Percentiles rank a stretch among this genome's conserved stretches.
These are phyloP conservation scores for Ophiostoma sp. DNA, from an alignment of 2,329 filamentous ascomycete species.

Conservation along the genomic window DNA sequence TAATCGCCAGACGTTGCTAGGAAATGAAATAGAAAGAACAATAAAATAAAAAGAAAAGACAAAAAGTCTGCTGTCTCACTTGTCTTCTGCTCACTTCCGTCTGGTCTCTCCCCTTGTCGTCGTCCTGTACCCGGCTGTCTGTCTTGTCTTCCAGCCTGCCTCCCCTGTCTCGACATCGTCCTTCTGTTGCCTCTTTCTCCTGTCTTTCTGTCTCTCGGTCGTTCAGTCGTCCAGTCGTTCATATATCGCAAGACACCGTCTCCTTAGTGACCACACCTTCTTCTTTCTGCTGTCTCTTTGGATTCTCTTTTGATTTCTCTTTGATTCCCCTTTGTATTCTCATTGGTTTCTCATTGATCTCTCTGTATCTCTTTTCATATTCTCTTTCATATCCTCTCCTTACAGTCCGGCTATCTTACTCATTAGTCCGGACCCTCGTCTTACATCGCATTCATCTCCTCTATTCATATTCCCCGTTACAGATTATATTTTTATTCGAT, in stretches of 20 bases:
- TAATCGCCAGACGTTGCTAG: background rate
- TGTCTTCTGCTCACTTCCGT: background rate
- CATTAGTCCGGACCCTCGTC: too few relatives aligned
- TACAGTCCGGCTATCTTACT: too few relatives aligned
- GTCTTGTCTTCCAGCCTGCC: background rate
- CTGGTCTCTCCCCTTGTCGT: slow-evolving; percentile 3
- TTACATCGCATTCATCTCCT: background rate
- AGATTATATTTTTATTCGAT: background rate
- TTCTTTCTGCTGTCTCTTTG: background rate
- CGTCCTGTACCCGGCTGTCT: background rate
- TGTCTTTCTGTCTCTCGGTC: background rate
- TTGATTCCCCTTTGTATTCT: background rate
- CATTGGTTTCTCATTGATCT: background rate
- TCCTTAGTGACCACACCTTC: background rate
- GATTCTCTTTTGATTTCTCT: background rate
- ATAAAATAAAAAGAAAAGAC: background rate
- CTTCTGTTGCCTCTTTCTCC: background rate
- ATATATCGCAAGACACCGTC: background rate
- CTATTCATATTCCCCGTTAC: background rate
- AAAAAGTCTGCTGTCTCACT: background rate
- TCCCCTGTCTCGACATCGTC: slow-evolving; percentile 1
- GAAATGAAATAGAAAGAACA: background rate
- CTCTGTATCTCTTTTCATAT: background rate
- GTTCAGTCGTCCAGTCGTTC: background rate
- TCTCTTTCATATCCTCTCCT: too few relatives aligned